phyloP scores from a whole-genome alignment of 306 rosid species.

The Quillaja saponaria region DNA sequence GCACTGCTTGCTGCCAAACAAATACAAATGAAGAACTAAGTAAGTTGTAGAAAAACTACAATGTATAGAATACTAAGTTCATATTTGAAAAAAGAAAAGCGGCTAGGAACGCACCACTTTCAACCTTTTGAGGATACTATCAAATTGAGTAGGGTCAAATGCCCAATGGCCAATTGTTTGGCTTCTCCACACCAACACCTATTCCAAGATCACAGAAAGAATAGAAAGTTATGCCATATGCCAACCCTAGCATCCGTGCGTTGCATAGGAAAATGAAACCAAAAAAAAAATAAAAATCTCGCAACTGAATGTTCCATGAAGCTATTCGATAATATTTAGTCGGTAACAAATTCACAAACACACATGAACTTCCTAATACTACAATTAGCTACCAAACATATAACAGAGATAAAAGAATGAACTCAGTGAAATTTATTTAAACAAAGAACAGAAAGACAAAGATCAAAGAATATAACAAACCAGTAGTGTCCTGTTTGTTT shows the following conservation, averaged over 20 bases:
- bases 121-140: constrained; percentile 82
- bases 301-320: neutral
- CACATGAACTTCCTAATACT: too few species aligned
- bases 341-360: too few species aligned
- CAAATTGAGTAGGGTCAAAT: constrained; percentile 88
- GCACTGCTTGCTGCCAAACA: constrained; percentile 64
- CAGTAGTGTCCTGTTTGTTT: constrained; percentile 86
- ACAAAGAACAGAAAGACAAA: neutral
- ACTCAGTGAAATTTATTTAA: neutral
- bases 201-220: neutral
- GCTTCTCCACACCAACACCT: constrained; percentile 92
- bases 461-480: constrained; percentile 34
- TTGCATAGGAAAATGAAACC: neutral
- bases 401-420: neutral
- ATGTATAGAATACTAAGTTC: too few species aligned
- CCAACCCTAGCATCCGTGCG: too few species aligned
- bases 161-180: constrained; percentile 98
- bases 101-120: constrained; percentile 65
- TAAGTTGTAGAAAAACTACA: neutral
- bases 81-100: neutral
- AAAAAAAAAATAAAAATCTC: too few species aligned
- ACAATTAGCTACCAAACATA: too few species aligned
- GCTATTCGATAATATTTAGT: neutral
- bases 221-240: too few species aligned
- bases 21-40: constrained; percentile 6